A percentile compares a stretch with the other conserved stretches of the same genome.
phyloP scores from a whole-genome alignment of 2,329 filamentous ascomycete genomes.

The Beauveria scarabaeidicola region DNA sequence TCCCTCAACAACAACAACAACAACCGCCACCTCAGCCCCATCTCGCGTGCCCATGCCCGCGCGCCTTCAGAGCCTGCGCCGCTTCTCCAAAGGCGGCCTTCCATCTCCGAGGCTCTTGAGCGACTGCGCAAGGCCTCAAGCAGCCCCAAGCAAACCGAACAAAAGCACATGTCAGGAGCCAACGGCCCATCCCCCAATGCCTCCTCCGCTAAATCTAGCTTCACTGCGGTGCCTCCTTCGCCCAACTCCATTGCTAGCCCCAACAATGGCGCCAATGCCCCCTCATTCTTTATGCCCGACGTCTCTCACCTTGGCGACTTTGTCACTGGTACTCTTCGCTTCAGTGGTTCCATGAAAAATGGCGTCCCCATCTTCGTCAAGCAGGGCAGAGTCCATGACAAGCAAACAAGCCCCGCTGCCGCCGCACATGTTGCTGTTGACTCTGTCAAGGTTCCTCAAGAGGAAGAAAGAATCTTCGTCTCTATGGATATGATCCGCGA shows the following conservation, averaged over 20 bases:
- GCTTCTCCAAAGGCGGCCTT: constrained; percentile 19
- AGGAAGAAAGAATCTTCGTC: constrained; percentile 50
- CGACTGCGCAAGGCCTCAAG: constrained; percentile 28
- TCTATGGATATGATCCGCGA: constrained; percentile 55
- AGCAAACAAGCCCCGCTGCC: constrained; percentile 24
- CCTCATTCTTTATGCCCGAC: constrained; percentile 47
- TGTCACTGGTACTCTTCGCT: constrained; percentile 45
- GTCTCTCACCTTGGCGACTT: constrained; percentile 49
- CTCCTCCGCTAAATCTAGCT: constrained; percentile 32
- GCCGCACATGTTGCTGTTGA: constrained; percentile 40
- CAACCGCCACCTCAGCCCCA: constrained; percentile 30
- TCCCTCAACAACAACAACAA: constrained; percentile 21
- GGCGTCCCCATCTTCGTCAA: constrained; percentile 49
- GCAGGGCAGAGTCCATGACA: constrained; percentile 42
- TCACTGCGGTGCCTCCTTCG: constrained; percentile 33
- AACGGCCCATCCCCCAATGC: constrained; percentile 27
- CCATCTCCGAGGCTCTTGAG: constrained; percentile 27
- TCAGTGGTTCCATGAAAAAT: constrained; percentile 41
- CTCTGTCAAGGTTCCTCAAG: constrained; percentile 40
- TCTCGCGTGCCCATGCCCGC: constrained; percentile 27
- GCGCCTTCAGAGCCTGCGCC: constrained; percentile 21
- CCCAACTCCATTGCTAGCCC: constrained; percentile 27
- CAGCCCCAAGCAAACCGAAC: constrained; percentile 21
- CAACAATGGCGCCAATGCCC: constrained; percentile 33
- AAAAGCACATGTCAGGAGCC: constrained; percentile 17